These are phyloP conservation scores for Ophiosphaerella narmari DNA, from an alignment of 2,329 filamentous ascomycete species.

Conservation along the genomic window DNA sequence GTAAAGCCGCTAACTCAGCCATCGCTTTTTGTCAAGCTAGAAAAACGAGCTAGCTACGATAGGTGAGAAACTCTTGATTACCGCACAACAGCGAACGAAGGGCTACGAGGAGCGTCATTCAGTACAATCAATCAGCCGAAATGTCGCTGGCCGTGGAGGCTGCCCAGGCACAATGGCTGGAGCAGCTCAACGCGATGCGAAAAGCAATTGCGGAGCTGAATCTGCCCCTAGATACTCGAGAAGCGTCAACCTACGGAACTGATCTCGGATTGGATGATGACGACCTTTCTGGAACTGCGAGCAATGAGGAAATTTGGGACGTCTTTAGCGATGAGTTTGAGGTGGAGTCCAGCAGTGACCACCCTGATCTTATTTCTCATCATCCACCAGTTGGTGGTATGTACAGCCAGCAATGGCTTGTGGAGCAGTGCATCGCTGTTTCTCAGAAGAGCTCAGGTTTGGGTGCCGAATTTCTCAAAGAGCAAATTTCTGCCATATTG, in stretches of 20 bases:
- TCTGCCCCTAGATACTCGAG: slow-evolving; percentile 54
- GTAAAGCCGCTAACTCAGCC: slow-evolving; percentile 21
- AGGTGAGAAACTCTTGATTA: neutral
- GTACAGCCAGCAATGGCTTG: slow-evolving; percentile 73
- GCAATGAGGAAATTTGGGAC: slow-evolving; percentile 88
- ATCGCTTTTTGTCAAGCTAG: neutral
- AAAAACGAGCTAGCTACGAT: neutral
- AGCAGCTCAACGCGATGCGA: slow-evolving; percentile 84
- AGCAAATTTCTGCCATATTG: slow-evolving; percentile 77
- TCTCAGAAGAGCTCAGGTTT: slow-evolving; percentile 69
- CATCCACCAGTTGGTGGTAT: slow-evolving; percentile 30
- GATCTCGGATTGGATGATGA: slow-evolving; percentile 70
- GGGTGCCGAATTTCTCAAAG: slow-evolving; percentile 70
- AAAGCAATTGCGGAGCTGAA: slow-evolving; percentile 77
- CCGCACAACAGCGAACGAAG: too few relatives aligned
- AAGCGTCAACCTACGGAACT: slow-evolving; percentile 57
- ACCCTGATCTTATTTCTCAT: slow-evolving; percentile 60
- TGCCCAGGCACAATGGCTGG: slow-evolving; percentile 74
- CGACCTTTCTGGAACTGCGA: slow-evolving; percentile 63
- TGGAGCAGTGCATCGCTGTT: slow-evolving; percentile 68
- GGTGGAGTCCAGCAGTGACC: slow-evolving; percentile 66
- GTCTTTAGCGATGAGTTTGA: slow-evolving; percentile 78
- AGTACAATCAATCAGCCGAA: neutral
- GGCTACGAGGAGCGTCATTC: neutral
- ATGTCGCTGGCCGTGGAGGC: slow-evolving; percentile 45